A percentile compares a stretch with the other conserved stretches of the same genome.
Conservation (phyloP, 805 yeast genomes). For the Yarrowia alimentaria region DNA sequence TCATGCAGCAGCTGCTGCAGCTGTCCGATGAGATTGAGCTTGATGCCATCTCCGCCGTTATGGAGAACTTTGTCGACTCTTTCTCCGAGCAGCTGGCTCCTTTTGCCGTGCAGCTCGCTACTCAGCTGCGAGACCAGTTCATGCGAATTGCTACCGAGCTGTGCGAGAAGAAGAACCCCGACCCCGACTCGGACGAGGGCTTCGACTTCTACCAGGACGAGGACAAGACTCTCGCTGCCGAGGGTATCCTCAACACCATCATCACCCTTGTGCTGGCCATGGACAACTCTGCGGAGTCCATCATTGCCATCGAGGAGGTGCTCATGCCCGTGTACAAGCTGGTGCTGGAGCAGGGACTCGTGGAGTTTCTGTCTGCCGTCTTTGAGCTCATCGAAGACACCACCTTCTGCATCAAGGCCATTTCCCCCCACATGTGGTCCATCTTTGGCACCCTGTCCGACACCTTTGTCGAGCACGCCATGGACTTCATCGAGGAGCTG, state of each 20-base stretch:
- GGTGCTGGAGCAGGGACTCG: slow-evolving; percentile 63
- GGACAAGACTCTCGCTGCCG: slow-evolving; percentile 78
- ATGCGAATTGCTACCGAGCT: slow-evolving; percentile 66
- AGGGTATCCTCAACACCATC: slow-evolving; percentile 78
- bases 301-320: slow-evolving; percentile 61
- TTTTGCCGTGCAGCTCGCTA: slow-evolving; percentile 70
- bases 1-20: slow-evolving; percentile 74
- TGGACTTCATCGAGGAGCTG: slow-evolving; percentile 72
- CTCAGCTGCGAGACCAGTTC: slow-evolving; percentile 63
- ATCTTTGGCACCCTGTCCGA: slow-evolving; percentile 53
- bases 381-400: slow-evolving; percentile 73
- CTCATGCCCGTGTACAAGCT: slow-evolving; percentile 67
- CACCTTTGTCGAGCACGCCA: slow-evolving; percentile 44
- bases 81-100: slow-evolving; percentile 89
- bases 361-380: slow-evolving; percentile 72
- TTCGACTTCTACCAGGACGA: slow-evolving; percentile 45
- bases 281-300: slow-evolving; percentile 72
- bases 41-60: slow-evolving; percentile 82
- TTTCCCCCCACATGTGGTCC: slow-evolving; percentile 75
- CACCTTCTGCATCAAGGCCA: slow-evolving; percentile 56
- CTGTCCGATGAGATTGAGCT: slow-evolving; percentile 80
- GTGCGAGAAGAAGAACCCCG: slow-evolving; percentile 50
- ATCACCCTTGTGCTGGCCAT: slow-evolving; percentile 77
- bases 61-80: slow-evolving; percentile 92
- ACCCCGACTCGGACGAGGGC: slow-evolving; percentile 41